These are phyloP conservation scores for Metarhizium brunneum DNA, from an alignment of 2,329 filamentous ascomycete species.

Conservation along the genomic window DNA sequence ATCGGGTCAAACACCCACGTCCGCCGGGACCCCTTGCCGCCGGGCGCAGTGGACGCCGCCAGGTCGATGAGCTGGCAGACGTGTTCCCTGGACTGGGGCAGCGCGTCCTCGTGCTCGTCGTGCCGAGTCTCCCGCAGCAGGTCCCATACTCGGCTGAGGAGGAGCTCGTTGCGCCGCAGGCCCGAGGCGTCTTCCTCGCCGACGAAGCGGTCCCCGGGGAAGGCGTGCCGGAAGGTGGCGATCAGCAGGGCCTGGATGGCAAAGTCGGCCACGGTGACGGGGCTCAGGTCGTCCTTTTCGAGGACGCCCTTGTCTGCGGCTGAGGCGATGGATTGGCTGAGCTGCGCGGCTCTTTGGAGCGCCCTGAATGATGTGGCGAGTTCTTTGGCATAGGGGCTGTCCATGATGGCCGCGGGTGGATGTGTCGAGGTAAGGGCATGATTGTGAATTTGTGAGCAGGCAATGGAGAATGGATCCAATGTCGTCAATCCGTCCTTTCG, in stretches of 20 bases:
- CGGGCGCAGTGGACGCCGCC: slow-evolving; percentile 33
- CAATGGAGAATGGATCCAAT: too few relatives aligned
- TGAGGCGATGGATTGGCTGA: slow-evolving; percentile 40
- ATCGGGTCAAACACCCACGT: slow-evolving; percentile 54
- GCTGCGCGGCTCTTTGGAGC: slow-evolving; percentile 34
- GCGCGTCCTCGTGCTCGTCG: slow-evolving; percentile 12
- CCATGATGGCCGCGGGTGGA: slow-evolving; percentile 21
- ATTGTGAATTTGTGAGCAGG: too few relatives aligned
- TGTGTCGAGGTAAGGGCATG: too few relatives aligned
- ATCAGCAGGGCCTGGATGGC: slow-evolving; percentile 48
- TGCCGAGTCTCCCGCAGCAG: slow-evolving; percentile 27
- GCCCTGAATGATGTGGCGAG: slow-evolving; percentile 32
- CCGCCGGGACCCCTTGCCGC: slow-evolving; percentile 22
- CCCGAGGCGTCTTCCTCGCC: slow-evolving; percentile 46
- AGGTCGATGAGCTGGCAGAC: slow-evolving; percentile 46
- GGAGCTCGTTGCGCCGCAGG: slow-evolving; percentile 30
- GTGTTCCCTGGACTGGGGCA: slow-evolving; percentile 30
- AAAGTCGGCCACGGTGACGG: slow-evolving; percentile 51
- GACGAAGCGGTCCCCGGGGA: slow-evolving; percentile 42
- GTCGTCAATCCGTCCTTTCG: too few relatives aligned
- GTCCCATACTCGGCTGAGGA: slow-evolving; percentile 38
- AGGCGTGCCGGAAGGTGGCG: slow-evolving; percentile 37
- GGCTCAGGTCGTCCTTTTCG: slow-evolving; percentile 45
- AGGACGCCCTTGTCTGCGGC: slow-evolving; percentile 39
- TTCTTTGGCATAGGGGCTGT: slow-evolving; percentile 32